These are phyloP conservation scores for Skeletonema potamos DNA, from an alignment of 108 stramenopile genomes.

Conservation along the genomic window DNA sequence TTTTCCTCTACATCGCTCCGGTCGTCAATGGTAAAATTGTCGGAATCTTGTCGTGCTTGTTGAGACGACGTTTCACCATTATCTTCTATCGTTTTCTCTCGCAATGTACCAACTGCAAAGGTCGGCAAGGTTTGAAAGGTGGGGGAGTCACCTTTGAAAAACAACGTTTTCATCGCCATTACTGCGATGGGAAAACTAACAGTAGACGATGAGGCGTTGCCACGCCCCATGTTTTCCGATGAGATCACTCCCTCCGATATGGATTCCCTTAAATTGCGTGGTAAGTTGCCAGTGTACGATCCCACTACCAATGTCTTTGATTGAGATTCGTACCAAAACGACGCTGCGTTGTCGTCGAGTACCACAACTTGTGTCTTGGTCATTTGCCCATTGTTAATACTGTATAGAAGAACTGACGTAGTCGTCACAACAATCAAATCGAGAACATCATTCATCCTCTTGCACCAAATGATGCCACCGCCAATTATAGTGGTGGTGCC, in stretches of 20 bases:
- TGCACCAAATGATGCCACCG: slow-evolving; percentile 34
- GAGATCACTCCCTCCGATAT: neutral
- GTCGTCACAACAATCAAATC: slow-evolving; percentile 30
- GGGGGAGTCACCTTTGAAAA: slow-evolving; percentile 17
- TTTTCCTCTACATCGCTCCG: slow-evolving; percentile 2
- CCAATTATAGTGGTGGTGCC: slow-evolving; percentile 25
- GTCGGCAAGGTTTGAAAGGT: slow-evolving; percentile 15
- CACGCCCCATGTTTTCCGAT: neutral
- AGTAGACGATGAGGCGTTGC: neutral
- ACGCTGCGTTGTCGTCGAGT: slow-evolving; percentile 10
- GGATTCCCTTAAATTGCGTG: neutral
- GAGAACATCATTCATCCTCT: neutral
- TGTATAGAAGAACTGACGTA: slow-evolving; percentile 21
- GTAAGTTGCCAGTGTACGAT: slow-evolving; percentile 21
- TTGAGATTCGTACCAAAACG: slow-evolving; percentile 33
- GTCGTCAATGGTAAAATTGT: neutral
- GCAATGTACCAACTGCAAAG: slow-evolving; percentile 36
- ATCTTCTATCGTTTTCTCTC: slow-evolving; percentile 3
- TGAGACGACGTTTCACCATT: neutral
- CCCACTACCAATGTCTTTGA: slow-evolving; percentile 23
- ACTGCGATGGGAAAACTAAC: slow-evolving; percentile 15
- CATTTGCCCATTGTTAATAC: slow-evolving; percentile 14
- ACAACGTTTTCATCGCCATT: slow-evolving; percentile 42
- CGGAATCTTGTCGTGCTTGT: neutral
- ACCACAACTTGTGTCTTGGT: slow-evolving; percentile 25